These are phyloP conservation scores for Penicillium crustosum DNA, from an alignment of 2,329 filamentous ascomycete genomes.

Conservation along the genomic window DNA sequence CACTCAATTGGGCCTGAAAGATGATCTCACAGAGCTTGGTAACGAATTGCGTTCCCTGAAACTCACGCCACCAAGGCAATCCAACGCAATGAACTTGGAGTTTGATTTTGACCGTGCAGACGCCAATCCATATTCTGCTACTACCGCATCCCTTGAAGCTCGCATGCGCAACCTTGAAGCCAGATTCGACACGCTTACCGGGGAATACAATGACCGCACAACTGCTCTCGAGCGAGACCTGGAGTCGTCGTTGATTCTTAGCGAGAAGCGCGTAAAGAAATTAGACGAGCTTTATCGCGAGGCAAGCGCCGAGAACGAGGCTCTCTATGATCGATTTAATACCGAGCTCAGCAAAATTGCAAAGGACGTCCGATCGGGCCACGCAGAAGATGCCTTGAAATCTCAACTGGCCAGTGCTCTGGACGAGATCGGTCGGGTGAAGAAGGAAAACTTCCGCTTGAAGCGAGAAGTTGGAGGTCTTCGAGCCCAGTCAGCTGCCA, in stretches of 20 bases:
- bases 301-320: constrained; percentile 84
- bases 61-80: constrained; percentile 33
- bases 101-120: constrained; percentile 31
- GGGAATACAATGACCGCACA: constrained; percentile 62
- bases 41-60: constrained; percentile 67
- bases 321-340: constrained; percentile 89
- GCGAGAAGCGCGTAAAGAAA: constrained; percentile 74
- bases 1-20: constrained; percentile 67
- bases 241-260: constrained; percentile 67
- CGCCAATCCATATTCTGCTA: constrained; percentile 16
- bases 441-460: constrained; percentile 81
- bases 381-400: constrained; percentile 77
- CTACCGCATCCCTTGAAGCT: constrained; percentile 35
- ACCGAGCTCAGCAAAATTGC: constrained; percentile 83
- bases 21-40: constrained; percentile 76
- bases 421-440: constrained; percentile 73
- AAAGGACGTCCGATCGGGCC: constrained; percentile 70
- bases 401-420: constrained; percentile 67
- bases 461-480: constrained; percentile 78
- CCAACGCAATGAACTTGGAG: constrained; percentile 30
- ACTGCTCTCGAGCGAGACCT: constrained; percentile 68
- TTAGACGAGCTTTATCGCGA: constrained; percentile 89
- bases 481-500: constrained; percentile 49
- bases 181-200: constrained; percentile 60
- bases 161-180: constrained; percentile 68